Evolutionary conservation across 768 basidiomycete genomes (phyloP).

Genomic region (Xerocomellus dryophilus): DNA sequence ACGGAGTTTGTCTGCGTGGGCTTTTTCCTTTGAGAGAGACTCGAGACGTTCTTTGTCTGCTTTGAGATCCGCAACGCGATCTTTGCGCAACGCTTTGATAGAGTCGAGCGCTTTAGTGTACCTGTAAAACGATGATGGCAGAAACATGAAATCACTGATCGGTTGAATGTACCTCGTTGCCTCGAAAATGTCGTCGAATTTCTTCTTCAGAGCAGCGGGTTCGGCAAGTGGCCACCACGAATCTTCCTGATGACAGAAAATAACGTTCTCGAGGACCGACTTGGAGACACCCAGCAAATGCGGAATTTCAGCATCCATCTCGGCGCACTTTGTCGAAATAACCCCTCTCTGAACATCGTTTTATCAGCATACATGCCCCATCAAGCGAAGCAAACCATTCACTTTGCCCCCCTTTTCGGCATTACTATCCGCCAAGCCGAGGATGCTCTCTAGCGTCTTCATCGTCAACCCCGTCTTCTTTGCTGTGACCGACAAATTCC

Average conservation of each 20-base stretch:
- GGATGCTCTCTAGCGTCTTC: conserved; percentile 95
- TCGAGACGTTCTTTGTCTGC: conserved; percentile 86
- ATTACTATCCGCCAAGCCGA: conserved; percentile 68
- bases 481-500: conserved; percentile 87
- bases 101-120: conserved; percentile 96
- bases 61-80: conserved; percentile 86
- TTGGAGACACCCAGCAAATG: conserved; percentile 92
- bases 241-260: conserved; percentile 99
- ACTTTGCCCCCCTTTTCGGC: conserved; percentile 77
- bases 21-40: conserved; percentile 75
- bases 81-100: conserved; percentile 88
- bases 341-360: conserved; percentile 58
- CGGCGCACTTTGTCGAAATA: conserved; percentile 96
- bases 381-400: neutral
- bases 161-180: conserved; percentile 71
- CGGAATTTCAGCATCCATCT: conserved; percentile 94
- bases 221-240: conserved; percentile 97
- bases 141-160: neutral
- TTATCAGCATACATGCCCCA: neutral
- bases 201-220: conserved; percentile 90
- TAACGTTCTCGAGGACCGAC: conserved; percentile 98
- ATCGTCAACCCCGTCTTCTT: conserved; percentile 94
- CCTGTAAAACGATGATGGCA: conserved; percentile 39
- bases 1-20: conserved; percentile 80
- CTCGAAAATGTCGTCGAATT: conserved; percentile 99